Percentiles rank a stretch among this genome's conserved stretches.
Conservation (phyloP, 2,329 filamentous ascomycete species). For the Microsporum audouinii region DNA sequence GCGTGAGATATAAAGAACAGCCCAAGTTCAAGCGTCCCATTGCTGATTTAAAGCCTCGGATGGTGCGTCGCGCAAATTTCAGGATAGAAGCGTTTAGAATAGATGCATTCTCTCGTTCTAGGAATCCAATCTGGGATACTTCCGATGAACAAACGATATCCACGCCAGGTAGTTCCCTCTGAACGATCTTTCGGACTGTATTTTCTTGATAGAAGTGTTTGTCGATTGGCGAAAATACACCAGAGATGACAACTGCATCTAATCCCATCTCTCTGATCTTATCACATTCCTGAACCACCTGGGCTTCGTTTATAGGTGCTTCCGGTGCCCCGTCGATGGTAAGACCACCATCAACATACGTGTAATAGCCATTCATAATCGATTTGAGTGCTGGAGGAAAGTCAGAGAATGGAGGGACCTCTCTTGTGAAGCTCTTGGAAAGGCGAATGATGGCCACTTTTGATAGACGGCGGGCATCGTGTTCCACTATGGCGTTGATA, state of each 20-base stretch:
- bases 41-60: conserved; percentile 36
- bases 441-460: conserved; percentile 44
- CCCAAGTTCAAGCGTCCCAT: conserved; percentile 35
- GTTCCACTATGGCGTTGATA: conserved; percentile 42
- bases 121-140: conserved; percentile 40
- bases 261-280: conserved; percentile 36
- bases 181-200: conserved; percentile 38
- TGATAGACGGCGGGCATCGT: conserved; percentile 39
- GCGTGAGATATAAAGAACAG: conserved; percentile 42
- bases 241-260: conserved; percentile 42
- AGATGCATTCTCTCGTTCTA: conserved; percentile 42
- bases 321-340: conserved; percentile 36
- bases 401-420: conserved; percentile 41
- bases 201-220: conserved; percentile 43
- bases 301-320: conserved; percentile 32
- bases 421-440: conserved; percentile 37
- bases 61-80: conserved; percentile 36
- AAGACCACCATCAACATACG: conserved; percentile 40
- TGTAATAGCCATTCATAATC: conserved; percentile 39
- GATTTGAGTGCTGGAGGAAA: conserved; percentile 37
- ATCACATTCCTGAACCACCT: conserved; percentile 36
- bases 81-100: conserved; percentile 42
- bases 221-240: conserved; percentile 50
- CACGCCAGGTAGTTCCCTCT: conserved; percentile 35
- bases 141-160: conserved; percentile 43